Conservation (phyloP, 306 rosid species). For the Ormosia semicastrata region DNA sequence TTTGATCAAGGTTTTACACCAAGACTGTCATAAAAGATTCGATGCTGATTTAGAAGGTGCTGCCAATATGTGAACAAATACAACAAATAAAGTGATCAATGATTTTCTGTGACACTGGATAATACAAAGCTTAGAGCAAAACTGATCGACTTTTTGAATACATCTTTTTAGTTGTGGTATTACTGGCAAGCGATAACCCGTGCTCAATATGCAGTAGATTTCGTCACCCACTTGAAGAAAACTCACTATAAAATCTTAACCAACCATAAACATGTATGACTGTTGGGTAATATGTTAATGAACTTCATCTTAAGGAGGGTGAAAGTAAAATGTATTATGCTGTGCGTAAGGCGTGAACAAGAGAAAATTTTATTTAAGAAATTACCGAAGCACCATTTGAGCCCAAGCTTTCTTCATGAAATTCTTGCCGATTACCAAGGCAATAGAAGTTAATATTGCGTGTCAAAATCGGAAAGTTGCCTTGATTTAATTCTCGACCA, state of each 20-base stretch:
- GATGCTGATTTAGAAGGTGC: too few relatives aligned
- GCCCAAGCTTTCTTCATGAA: slow-evolving; percentile 15
- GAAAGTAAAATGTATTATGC: neutral
- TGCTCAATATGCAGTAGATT: neutral
- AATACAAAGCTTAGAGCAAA: too few relatives aligned
- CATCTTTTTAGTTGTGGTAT: too few relatives aligned
- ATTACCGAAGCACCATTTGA: slow-evolving; percentile 42
- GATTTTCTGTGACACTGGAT: too few relatives aligned
- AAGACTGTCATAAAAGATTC: too few relatives aligned
- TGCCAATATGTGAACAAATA: too few relatives aligned
- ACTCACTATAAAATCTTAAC: neutral
- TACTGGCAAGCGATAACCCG: neutral
- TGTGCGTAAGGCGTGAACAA: neutral
- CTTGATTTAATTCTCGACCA: slow-evolving; percentile 40
- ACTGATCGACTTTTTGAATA: too few relatives aligned
- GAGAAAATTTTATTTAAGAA: neutral
- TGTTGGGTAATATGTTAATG: neutral
- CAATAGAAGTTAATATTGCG: slow-evolving; percentile 68
- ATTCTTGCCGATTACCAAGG: slow-evolving; percentile 62
- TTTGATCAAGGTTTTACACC: too few relatives aligned
- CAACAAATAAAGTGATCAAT: too few relatives aligned
- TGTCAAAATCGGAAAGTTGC: slow-evolving; percentile 28
- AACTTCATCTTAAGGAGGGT: neutral
- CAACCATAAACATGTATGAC: neutral
- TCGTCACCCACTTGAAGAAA: neutral